Conservation (phyloP, 2,329 filamentous ascomycete genomes). For the Microdochium paspali region DNA sequence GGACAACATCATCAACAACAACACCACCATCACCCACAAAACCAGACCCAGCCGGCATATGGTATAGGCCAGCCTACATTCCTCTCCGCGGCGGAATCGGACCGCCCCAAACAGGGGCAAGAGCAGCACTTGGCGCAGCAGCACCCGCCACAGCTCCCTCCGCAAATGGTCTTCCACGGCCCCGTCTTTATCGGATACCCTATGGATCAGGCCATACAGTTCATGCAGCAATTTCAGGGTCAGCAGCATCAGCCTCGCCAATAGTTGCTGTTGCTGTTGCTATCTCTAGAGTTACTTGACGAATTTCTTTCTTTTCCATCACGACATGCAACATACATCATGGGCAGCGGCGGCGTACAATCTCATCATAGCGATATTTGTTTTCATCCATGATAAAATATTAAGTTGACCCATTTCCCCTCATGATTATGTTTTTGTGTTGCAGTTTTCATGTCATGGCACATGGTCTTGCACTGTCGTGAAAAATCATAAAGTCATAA, state of each 20-base stretch:
- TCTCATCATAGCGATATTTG: too few relatives aligned
- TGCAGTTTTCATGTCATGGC: too few relatives aligned
- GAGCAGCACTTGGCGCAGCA: too few relatives aligned
- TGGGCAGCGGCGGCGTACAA: too few relatives aligned
- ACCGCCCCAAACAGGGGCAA: constrained; percentile 18
- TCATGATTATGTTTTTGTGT: too few relatives aligned
- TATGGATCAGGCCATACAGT: constrained; percentile 68
- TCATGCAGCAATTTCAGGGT: constrained; percentile 54
- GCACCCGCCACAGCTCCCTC: constrained; percentile 13
- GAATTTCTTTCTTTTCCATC: too few relatives aligned
- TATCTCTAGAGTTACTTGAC: too few relatives aligned
- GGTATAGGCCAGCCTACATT: constrained; percentile 38
- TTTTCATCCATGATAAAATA: too few relatives aligned
- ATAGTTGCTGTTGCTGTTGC: neutral
- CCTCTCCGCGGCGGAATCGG: constrained; percentile 30
- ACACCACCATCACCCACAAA: constrained; percentile 13
- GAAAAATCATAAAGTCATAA: too few relatives aligned
- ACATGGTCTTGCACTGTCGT: too few relatives aligned
- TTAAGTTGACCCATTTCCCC: too few relatives aligned
- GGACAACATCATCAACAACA: constrained; percentile 9
- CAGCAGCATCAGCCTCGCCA: constrained; percentile 8
- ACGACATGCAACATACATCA: too few relatives aligned
- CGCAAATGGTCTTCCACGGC: constrained; percentile 81
- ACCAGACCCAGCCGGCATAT: neutral
- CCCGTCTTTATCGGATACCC: constrained; percentile 92